These are phyloP conservation scores for Tuber brumale DNA, from an alignment of 495 filamentous ascomycete species.

Conservation along the genomic window DNA sequence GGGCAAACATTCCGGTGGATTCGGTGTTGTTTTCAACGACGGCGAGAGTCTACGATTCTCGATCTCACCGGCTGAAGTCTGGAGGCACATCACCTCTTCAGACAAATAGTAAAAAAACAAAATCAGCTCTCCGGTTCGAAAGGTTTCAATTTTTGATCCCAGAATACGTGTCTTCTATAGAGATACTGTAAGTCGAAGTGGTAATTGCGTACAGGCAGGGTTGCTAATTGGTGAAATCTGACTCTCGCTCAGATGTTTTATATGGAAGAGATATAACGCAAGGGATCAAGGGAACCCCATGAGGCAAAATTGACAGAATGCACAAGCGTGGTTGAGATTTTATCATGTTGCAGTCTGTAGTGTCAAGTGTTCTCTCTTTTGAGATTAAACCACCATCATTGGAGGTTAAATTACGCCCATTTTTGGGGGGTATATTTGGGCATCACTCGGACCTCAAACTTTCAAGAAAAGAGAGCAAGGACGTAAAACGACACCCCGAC, in stretches of 20 bases:
- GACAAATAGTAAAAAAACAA: background rate
- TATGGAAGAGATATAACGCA: background rate
- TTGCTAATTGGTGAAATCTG: background rate
- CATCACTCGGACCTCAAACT: background rate
- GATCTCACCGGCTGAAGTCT: background rate
- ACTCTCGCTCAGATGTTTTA: background rate
- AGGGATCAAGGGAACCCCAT: background rate
- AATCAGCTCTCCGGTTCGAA: background rate
- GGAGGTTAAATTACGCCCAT: background rate
- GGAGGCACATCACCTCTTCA: background rate
- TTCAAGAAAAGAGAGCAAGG: background rate
- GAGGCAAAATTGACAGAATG: background rate
- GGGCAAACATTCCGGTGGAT: slow-evolving; percentile 1
- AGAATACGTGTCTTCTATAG: background rate
- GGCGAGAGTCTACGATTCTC: background rate
- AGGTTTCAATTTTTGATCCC: background rate
- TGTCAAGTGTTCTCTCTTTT: background rate
- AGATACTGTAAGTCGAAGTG: background rate
- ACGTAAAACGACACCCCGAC: background rate
- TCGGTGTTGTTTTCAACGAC: background rate
- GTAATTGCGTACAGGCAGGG: background rate
- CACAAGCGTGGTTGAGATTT: background rate
- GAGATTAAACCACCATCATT: background rate
- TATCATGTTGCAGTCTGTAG: background rate
- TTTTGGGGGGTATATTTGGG: background rate